Evolutionary conservation across 176 grass and related monocot species (phyloP).

Genomic region (Bolboschoenus planiculmis): DNA sequence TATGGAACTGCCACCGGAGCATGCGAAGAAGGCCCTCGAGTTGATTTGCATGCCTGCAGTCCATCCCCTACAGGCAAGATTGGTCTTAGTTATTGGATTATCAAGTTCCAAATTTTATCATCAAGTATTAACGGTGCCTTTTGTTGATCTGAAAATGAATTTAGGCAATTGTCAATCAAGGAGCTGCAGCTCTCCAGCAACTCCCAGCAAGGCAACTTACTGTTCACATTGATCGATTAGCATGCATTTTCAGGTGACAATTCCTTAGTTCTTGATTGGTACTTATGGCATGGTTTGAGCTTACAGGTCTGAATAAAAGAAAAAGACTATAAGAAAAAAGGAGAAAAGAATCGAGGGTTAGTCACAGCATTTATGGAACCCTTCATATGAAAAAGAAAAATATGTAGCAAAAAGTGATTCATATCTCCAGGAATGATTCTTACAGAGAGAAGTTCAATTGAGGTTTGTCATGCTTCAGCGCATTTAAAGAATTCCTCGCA

Average conservation of each 20-base stretch:
- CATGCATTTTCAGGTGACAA: conserved; percentile 85
- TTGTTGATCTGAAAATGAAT: conserved; percentile 26
- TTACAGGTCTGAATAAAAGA: not conserved
- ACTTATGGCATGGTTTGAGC: not conserved
- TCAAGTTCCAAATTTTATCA: not conserved
- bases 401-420: not conserved
- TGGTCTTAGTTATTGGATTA: not conserved
- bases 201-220: conserved; percentile 73
- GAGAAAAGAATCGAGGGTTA: not conserved
- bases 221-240: conserved; percentile 81
- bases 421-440: not conserved
- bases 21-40: conserved; percentile 79
- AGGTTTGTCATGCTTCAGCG: not conserved
- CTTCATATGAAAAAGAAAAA: not conserved
- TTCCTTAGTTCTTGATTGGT: conserved; percentile 9
- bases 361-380: not conserved
- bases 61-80: conserved; percentile 67
- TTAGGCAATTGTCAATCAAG: conserved; percentile 83
- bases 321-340: too few relatives aligned
- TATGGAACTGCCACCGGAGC: conserved; percentile 59
- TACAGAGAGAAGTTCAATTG: not conserved
- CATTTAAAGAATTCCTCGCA: not conserved
- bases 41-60: conserved; percentile 80
- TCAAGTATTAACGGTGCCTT: conserved; percentile 28
- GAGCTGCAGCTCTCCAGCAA: conserved; percentile 58